These are phyloP conservation scores for Scopulariopsis brevicaulis DNA, from an alignment of 2,329 filamentous ascomycete species.

Conservation along the genomic window DNA sequence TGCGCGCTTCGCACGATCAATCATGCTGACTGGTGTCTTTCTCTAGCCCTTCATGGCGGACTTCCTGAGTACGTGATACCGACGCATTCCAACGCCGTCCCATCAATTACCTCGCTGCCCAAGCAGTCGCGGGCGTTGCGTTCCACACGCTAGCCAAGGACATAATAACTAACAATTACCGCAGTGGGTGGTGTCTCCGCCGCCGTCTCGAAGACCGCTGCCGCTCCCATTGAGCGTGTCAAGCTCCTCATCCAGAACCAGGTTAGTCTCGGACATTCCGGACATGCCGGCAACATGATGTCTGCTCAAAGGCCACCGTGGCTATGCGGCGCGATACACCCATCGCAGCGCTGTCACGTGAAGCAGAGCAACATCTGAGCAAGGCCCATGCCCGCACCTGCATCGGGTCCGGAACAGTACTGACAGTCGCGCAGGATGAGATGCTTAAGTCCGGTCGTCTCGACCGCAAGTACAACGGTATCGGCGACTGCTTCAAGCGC, in stretches of 20 bases:
- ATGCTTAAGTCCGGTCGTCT: slow-evolving; percentile 99
- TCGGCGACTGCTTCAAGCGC: slow-evolving; percentile 89
- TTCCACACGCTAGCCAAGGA: background rate
- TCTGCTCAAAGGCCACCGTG: too few relatives aligned
- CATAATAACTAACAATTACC: slow-evolving; percentile 8
- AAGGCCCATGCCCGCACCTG: too few relatives aligned
- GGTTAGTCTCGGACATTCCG: slow-evolving; percentile 45
- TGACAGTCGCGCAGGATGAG: slow-evolving; percentile 66
- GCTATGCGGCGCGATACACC: too few relatives aligned
- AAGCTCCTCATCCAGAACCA: slow-evolving; percentile 99
- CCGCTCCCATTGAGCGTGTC: slow-evolving; percentile 99
- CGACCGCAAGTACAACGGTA: slow-evolving; percentile 91
- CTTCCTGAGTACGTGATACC: slow-evolving; percentile 82
- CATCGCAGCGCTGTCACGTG: too few relatives aligned
- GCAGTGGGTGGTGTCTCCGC: slow-evolving; percentile 99
- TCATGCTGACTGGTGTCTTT: slow-evolving; percentile 20
- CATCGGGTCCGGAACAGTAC: background rate
- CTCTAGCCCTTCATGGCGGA: slow-evolving; percentile 85
- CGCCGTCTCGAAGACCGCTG: slow-evolving; percentile 99
- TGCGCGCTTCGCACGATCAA: background rate
- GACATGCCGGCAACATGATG: background rate
- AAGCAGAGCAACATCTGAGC: too few relatives aligned
- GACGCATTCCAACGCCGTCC: slow-evolving; percentile 3
- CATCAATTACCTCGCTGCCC: background rate
- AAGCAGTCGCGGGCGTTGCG: background rate